Conservation (phyloP, 352 stramenopile species). For the Pythium inflatum region DNA sequence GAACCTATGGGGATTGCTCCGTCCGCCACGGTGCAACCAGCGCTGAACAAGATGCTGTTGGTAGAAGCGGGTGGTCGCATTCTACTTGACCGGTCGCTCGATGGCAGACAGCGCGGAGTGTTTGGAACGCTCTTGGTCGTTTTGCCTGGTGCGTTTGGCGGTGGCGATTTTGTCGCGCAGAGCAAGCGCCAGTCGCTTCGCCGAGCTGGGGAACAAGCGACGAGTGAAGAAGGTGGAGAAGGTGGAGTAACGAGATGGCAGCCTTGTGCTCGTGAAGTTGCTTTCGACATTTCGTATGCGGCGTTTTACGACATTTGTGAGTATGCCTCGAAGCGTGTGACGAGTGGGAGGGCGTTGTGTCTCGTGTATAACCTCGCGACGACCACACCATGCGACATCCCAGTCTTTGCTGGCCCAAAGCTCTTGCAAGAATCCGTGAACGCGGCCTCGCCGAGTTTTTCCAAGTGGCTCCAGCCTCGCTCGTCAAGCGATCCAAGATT, state of each 20-base stretch:
- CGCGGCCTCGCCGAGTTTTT: conserved; percentile 3
- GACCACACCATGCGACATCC: neutral
- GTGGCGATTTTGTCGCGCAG: neutral
- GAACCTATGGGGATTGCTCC: conserved; percentile 3
- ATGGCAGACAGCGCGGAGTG: neutral
- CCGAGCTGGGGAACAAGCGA: neutral
- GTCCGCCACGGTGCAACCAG: neutral
- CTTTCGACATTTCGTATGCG: neutral
- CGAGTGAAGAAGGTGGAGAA: neutral
- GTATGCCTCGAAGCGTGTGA: neutral
- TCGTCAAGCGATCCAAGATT: neutral
- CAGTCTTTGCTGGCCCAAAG: neutral
- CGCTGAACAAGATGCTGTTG: conserved; percentile 47
- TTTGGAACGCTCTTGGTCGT: neutral
- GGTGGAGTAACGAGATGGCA: neutral
- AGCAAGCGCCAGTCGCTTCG: no score
- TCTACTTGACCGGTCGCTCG: no score
- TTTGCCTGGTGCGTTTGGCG: neutral
- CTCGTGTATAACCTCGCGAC: conserved; percentile 16
- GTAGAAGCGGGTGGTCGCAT: conserved; percentile 35
- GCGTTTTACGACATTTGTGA: neutral
- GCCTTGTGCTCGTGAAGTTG: neutral
- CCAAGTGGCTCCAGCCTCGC: neutral
- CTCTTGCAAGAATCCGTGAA: neutral
- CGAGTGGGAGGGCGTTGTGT: neutral